These are phyloP conservation scores for Suhomyces guaymorum DNA, from an alignment of 1,139 yeast species.

Conservation along the genomic window DNA sequence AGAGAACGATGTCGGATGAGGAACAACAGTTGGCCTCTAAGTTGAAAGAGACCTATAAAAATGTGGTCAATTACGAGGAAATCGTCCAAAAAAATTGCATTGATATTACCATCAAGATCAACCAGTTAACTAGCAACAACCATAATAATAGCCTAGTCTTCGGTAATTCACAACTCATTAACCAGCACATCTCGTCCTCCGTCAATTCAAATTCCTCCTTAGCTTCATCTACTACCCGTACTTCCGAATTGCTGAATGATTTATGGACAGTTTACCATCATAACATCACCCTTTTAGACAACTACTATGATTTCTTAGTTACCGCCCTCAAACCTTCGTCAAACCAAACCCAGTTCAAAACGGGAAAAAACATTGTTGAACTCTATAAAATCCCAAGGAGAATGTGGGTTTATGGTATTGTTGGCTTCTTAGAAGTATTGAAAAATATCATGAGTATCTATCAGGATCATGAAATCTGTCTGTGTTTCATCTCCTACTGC, in stretches of 20 bases:
- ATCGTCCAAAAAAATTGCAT: conserved; percentile 68
- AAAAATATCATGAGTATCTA: conserved; percentile 66
- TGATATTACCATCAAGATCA: conserved; percentile 52
- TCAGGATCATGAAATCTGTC: conserved; percentile 51
- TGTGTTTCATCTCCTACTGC: conserved; percentile 50
- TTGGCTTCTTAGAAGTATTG: conserved; percentile 73
- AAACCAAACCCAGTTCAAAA: conserved; percentile 54
- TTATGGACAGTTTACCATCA: conserved; percentile 72
- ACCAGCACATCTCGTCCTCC: conserved; percentile 23
- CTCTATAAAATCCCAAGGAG: conserved; percentile 74
- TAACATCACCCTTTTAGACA: conserved; percentile 63
- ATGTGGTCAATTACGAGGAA: conserved; percentile 66
- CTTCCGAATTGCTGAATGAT: conserved; percentile 59
- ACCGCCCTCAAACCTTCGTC: conserved; percentile 67
- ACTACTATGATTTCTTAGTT: conserved; percentile 68
- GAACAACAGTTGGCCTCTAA: conserved; percentile 72
- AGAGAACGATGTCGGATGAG: conserved; percentile 54
- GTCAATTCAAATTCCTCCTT: conserved; percentile 21
- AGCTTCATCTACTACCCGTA: conserved; percentile 25
- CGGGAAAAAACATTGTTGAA: conserved; percentile 74
- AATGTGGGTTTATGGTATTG: conserved; percentile 83
- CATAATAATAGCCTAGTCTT: conserved; percentile 18
- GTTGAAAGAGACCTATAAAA: conserved; percentile 70
- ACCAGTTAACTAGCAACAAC: conserved; percentile 41
- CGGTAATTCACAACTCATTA: conserved; percentile 21